A percentile compares a stretch with the other conserved stretches of the same genome.
Evolutionary conservation across 495 filamentous ascomycete species (phyloP).

Genomic region (Penicillium atrosanguineum): DNA sequence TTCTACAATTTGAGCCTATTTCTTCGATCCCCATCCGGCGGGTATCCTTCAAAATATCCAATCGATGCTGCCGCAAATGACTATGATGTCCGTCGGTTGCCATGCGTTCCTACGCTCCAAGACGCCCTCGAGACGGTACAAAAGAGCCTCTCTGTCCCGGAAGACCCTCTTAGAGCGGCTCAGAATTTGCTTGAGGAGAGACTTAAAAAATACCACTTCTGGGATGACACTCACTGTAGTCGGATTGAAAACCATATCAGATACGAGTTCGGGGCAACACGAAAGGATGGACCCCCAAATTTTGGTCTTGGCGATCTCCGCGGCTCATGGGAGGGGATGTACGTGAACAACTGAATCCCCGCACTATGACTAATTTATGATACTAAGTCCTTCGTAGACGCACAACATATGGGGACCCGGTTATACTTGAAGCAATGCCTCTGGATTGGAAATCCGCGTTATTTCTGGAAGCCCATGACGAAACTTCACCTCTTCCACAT

Average conservation of each 20-base stretch:
- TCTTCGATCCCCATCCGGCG: no score
- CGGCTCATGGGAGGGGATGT: background rate
- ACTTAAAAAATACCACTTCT: background rate
- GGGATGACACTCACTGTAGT: background rate
- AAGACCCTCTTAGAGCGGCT: background rate
- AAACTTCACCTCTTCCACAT: constrained; percentile 4
- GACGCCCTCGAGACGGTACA: background rate
- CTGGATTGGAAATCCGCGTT: background rate
- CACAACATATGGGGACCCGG: background rate
- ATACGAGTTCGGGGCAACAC: background rate
- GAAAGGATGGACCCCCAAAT: background rate
- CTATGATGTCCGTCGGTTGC: background rate
- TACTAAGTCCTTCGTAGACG: background rate
- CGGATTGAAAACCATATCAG: background rate
- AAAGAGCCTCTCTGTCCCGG: background rate
- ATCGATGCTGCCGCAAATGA: background rate
- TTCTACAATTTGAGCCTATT: no score
- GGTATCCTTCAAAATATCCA: background rate
- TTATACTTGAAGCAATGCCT: background rate
- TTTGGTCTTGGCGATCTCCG: background rate
- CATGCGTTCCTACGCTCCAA: background rate
- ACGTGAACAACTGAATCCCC: background rate
- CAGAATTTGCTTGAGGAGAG: constrained; percentile 1
- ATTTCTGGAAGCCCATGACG: background rate
- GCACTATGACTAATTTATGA: background rate